Conservation (phyloP, 257 asterid species). For the Gardenia jasminoides region DNA sequence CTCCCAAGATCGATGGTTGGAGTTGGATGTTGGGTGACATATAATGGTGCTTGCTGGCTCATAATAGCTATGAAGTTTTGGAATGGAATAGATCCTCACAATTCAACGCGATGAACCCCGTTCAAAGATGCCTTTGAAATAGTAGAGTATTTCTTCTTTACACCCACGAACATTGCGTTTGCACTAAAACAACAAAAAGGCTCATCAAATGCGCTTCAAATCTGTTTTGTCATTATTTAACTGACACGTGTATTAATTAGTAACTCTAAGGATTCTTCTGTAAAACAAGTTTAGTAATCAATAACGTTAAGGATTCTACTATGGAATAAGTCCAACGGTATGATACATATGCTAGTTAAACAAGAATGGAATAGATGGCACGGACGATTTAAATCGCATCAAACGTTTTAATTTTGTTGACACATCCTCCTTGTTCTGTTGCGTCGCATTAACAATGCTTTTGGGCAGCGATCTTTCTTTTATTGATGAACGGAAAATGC, state of each 20-base stretch:
- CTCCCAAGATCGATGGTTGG: neutral
- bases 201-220: no score
- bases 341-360: no score
- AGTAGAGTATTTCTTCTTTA: neutral
- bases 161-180: neutral
- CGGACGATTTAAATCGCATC: no score
- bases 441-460: neutral
- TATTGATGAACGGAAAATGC: neutral
- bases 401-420: no score
- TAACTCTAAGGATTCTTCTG: no score
- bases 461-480: neutral
- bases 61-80: neutral
- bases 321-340: no score
- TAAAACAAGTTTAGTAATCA: no score
- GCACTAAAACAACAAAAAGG: neutral
- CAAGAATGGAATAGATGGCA: no score
- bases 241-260: no score
- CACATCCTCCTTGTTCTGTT: neutral
- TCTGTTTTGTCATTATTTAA: no score
- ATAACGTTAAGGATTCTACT: no score
- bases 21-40: neutral
- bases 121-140: constrained; percentile 22
- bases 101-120: constrained; percentile 10
- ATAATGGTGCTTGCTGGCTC: no score
- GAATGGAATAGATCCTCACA: constrained; percentile 19